A percentile compares a stretch with the other conserved stretches of the same genome.
Evolutionary conservation across 192 early-diverging fungal genomes (phyloP).

Genomic region (Coemansia sp.): DNA sequence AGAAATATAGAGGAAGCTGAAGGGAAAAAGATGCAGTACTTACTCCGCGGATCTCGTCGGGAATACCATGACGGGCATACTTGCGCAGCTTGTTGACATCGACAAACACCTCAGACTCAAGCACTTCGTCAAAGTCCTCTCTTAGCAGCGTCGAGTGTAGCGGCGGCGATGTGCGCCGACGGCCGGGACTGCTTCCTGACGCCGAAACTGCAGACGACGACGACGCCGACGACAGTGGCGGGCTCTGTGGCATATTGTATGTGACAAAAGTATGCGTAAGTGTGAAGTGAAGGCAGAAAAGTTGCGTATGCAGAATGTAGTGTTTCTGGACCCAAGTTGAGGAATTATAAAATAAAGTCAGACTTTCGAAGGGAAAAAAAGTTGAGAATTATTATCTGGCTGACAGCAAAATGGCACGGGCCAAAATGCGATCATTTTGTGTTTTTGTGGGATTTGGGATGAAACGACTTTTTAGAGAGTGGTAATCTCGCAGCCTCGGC

Average conservation of each 20-base stretch:
- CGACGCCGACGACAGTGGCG: conserved; percentile 44
- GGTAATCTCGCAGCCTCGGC: no score
- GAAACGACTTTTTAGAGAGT: no score
- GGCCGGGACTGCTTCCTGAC: conserved; percentile 39
- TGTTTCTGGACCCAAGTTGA: no score
- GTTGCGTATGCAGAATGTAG: neutral
- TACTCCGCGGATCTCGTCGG: conserved; percentile 70
- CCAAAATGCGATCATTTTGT: no score
- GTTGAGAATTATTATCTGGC: neutral
- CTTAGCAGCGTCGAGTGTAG: conserved; percentile 46
- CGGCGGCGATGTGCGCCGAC: conserved; percentile 44
- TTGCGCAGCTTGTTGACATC: conserved; percentile 77
- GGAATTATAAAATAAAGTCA: neutral
- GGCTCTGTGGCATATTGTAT: conserved; percentile 29
- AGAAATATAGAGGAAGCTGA: neutral
- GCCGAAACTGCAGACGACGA: conserved; percentile 1
- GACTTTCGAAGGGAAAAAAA: neutral
- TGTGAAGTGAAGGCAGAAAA: neutral
- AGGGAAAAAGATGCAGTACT: conserved; percentile 11
- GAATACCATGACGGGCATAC: conserved; percentile 76
- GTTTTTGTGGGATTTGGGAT: no score
- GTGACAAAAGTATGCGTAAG: neutral
- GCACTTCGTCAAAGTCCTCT: conserved; percentile 69
- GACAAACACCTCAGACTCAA: conserved; percentile 78
- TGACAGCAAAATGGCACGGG: no score